These are phyloP conservation scores for Pyrenophora teres DNA, from an alignment of 2,329 filamentous ascomycete genomes.

Conservation along the genomic window DNA sequence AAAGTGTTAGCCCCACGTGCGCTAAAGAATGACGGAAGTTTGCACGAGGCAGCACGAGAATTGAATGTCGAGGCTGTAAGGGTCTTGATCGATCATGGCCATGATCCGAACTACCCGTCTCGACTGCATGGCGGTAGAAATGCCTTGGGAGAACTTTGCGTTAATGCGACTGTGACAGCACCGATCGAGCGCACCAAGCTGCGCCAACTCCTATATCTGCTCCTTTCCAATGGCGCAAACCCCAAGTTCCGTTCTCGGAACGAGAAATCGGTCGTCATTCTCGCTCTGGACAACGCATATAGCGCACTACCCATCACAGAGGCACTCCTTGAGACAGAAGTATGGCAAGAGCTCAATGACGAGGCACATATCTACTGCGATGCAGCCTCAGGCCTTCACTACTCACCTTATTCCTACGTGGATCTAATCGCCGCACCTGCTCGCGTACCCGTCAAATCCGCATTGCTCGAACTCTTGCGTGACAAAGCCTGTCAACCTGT, in stretches of 20 bases:
- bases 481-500: slow-evolving; percentile 42
- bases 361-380: slow-evolving; percentile 53
- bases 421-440: slow-evolving; percentile 32
- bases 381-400: slow-evolving; percentile 57
- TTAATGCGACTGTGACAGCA: slow-evolving; percentile 57
- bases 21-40: slow-evolving; percentile 66
- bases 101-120: slow-evolving; percentile 69
- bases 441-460: slow-evolving; percentile 22
- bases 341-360: slow-evolving; percentile 69
- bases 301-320: slow-evolving; percentile 62
- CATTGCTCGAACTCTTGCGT: slow-evolving; percentile 36
- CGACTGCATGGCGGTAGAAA: slow-evolving; percentile 65
- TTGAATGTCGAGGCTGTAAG: slow-evolving; percentile 63
- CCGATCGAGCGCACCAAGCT: slow-evolving; percentile 34
- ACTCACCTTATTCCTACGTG: slow-evolving; percentile 69
- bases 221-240: slow-evolving; percentile 63
- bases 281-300: slow-evolving; percentile 62
- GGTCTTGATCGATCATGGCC: slow-evolving; percentile 62
- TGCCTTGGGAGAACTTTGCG: slow-evolving; percentile 67
- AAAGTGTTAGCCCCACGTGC: slow-evolving; percentile 60
- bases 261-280: slow-evolving; percentile 63
- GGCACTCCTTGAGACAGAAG: slow-evolving; percentile 64
- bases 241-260: slow-evolving; percentile 58
- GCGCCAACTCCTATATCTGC: slow-evolving; percentile 57
- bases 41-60: slow-evolving; percentile 67